phyloP scores from a whole-genome alignment of 2,329 filamentous ascomycete genomes.

The Sclerotinia borealis region DNA sequence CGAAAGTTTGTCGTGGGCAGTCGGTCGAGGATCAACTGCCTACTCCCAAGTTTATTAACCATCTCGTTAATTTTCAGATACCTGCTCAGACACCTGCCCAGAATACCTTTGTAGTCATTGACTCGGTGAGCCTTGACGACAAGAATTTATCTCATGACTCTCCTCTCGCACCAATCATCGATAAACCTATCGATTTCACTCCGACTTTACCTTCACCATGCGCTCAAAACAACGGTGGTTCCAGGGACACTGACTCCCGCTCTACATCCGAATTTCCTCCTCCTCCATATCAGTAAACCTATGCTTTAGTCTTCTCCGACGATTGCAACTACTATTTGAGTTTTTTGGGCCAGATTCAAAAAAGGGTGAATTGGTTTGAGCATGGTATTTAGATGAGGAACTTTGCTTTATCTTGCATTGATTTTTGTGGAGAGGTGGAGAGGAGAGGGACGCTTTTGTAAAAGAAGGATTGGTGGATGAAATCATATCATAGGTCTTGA shows the following conservation, averaged over 20 bases:
- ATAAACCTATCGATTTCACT: rapidly evolving
- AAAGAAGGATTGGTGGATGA: neutral
- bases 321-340: neutral
- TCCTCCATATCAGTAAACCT: neutral
- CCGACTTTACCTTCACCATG: neutral
- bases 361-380: neutral
- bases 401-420: neutral
- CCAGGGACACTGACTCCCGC: neutral
- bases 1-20: too few relatives aligned
- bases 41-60: too few relatives aligned
- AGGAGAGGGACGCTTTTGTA: too few relatives aligned
- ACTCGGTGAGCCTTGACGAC: rapidly evolving
- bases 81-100: neutral
- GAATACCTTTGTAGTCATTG: rapidly evolving
- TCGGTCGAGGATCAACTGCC: too few relatives aligned
- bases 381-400: neutral
- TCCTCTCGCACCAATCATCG: neutral
- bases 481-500: too few relatives aligned
- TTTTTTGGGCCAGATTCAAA: neutral
- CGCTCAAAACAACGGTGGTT: neutral
- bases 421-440: neutral
- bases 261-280: neutral
- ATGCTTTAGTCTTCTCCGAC: neutral
- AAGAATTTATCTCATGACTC: neutral
- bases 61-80: neutral